Conservation (phyloP, 768 basidiomycete genomes). For the Termitomyces sp. region DNA sequence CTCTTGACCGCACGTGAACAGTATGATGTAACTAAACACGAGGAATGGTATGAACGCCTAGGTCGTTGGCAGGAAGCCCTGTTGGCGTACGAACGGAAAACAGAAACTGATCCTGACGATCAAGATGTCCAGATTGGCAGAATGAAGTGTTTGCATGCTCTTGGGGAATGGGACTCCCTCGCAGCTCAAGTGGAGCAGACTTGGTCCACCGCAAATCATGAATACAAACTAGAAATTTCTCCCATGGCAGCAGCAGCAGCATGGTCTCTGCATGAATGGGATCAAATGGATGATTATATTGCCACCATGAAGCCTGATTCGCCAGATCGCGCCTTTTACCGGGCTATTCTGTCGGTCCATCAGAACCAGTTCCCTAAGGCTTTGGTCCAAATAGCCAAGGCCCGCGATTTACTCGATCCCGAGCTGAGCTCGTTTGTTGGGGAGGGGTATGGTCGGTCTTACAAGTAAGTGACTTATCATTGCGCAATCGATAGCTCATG, state of each 20-base stretch:
- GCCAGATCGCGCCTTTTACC: slow-evolving; percentile 91
- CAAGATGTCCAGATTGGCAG: slow-evolving; percentile 80
- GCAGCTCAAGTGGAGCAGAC: slow-evolving; percentile 80
- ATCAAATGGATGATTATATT: slow-evolving; percentile 97
- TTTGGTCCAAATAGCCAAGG: slow-evolving; percentile 82
- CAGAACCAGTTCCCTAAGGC: slow-evolving; percentile 95
- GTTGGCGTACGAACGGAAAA: slow-evolving; percentile 75
- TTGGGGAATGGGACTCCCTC: slow-evolving; percentile 96
- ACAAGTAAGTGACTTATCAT: slow-evolving; percentile 60
- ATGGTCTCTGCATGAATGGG: slow-evolving; percentile 97
- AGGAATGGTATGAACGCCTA: slow-evolving; percentile 97
- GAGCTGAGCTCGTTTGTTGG: slow-evolving; percentile 89
- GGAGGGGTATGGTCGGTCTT: slow-evolving; percentile 95
- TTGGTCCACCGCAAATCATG: slow-evolving; percentile 79
- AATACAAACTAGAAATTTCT: slow-evolving; percentile 86
- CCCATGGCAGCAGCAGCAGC: slow-evolving; percentile 97
- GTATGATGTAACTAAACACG: slow-evolving; percentile 87
- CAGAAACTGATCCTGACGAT: slow-evolving; percentile 65
- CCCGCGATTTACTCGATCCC: slow-evolving; percentile 86
- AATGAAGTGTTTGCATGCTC: slow-evolving; percentile 94
- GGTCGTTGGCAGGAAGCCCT: slow-evolving; percentile 96
- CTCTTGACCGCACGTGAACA: slow-evolving; percentile 85
- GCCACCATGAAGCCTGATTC: slow-evolving; percentile 89
- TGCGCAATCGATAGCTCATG: background rate
- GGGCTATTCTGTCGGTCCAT: slow-evolving; percentile 92